Conservation (phyloP, 495 filamentous ascomycete genomes). For the Aspergillus biplanus region DNA sequence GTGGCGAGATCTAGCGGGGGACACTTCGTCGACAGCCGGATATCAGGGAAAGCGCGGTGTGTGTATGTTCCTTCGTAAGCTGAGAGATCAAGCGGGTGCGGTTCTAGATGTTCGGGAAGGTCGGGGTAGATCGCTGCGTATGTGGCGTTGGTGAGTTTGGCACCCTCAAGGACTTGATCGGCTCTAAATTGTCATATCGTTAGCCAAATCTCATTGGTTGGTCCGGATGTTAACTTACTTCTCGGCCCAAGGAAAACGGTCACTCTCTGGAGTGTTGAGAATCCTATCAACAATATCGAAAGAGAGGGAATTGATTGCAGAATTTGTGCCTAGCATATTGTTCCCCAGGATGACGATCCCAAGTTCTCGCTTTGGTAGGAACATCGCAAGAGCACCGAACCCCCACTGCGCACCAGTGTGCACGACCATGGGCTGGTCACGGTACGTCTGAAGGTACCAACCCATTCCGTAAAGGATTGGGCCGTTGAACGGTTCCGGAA, state of each 20-base stretch:
- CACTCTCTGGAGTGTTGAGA: background rate
- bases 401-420: conserved; percentile 10
- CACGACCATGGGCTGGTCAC: conserved; percentile 2
- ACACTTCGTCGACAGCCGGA: background rate
- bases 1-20: background rate
- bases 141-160: conserved; percentile 1
- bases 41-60: conserved; percentile 8
- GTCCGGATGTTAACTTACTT: background rate
- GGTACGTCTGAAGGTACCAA: conserved; percentile 10
- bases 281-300: conserved; percentile 14
- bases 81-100: conserved; percentile 1
- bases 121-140: conserved; percentile 6
- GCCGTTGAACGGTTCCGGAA: background rate
- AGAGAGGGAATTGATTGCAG: background rate
- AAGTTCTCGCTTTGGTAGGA: background rate
- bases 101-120: background rate
- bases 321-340: conserved; percentile 5
- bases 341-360: conserved; percentile 16
- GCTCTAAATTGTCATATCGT: background rate
- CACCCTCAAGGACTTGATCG: background rate
- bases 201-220: background rate
- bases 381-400: conserved; percentile 8
- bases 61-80: conserved; percentile 3
- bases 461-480: conserved; percentile 13
- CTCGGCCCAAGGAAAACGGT: conserved; percentile 7